Conservation (phyloP, 1,284 basidiomycete species). For the Phellopilus nigrolimitatus region DNA sequence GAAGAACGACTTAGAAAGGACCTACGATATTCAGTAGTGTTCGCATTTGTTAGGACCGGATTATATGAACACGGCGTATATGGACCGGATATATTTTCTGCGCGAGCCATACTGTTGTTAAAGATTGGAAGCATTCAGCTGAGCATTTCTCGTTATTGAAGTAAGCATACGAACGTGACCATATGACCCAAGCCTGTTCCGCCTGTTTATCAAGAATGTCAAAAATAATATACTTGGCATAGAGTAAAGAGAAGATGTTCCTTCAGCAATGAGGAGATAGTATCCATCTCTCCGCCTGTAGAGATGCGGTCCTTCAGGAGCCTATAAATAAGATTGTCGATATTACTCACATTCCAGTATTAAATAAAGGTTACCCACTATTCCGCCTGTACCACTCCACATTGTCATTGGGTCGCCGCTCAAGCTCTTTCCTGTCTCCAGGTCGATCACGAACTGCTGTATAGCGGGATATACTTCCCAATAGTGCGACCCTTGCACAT, state of each 20-base stretch:
- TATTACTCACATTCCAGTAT: neutral
- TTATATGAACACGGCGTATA: conserved; percentile 38
- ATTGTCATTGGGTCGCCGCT: conserved; percentile 35
- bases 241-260: conserved; percentile 20
- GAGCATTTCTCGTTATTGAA: neutral
- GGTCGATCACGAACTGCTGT: conserved; percentile 38
- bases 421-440: conserved; percentile 34
- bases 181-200: conserved; percentile 32
- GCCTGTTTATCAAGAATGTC: conserved; percentile 17
- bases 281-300: conserved; percentile 38
- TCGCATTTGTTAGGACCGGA: conserved; percentile 38
- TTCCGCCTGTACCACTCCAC: conserved; percentile 35
- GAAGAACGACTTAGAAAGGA: neutral
- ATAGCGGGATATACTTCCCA: conserved; percentile 35
- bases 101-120: conserved; percentile 20
- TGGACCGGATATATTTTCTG: conserved; percentile 25
- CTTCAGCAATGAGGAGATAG: conserved; percentile 41
- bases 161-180: conserved; percentile 23
- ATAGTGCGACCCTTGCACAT: conserved; percentile 33
- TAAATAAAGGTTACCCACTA: conserved; percentile 19
- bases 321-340: conserved; percentile 25
- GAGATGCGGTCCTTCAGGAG: conserved; percentile 40
- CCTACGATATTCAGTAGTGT: conserved; percentile 26
- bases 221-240: neutral
- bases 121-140: neutral